phyloP scores from a whole-genome alignment of 176 grass and related monocot species.

The Calamus simplicifolius region DNA sequence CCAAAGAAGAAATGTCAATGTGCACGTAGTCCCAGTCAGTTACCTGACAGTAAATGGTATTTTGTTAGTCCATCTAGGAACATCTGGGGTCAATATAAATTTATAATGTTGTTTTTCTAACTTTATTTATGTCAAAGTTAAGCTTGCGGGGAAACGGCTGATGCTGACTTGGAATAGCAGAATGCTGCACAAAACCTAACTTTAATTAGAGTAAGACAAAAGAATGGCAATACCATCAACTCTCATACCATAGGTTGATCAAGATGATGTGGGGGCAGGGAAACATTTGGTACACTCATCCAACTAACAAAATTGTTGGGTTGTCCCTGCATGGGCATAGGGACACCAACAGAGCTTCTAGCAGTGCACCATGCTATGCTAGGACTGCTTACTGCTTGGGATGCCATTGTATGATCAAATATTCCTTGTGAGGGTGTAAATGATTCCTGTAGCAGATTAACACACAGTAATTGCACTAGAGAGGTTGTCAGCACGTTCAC shows the following conservation, averaged over 20 bases:
- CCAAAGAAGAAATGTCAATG: too few relatives aligned
- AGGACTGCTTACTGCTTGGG: slow-evolving; percentile 24
- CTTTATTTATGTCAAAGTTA: slow-evolving; percentile 47
- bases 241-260: slow-evolving; percentile 18
- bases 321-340: slow-evolving; percentile 20
- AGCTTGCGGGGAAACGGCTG: slow-evolving; percentile 23
- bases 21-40: not conserved
- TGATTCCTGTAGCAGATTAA: slow-evolving; percentile 23
- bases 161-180: slow-evolving; percentile 15
- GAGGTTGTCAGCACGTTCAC: not conserved
- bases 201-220: not conserved
- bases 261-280: slow-evolving; percentile 10
- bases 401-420: slow-evolving; percentile 24
- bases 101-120: not conserved
- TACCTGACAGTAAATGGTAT: slow-evolving; percentile 11
- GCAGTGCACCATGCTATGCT: slow-evolving; percentile 25
- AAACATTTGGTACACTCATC: slow-evolving; percentile 22
- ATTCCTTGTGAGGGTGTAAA: slow-evolving; percentile 26
- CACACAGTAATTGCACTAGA: slow-evolving; percentile 2
- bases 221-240: not conserved
- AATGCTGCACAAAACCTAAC: slow-evolving; percentile 11
- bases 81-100: not conserved
- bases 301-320: slow-evolving; percentile 30
- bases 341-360: slow-evolving; percentile 7
- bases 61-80: slow-evolving; percentile 11